These are phyloP conservation scores for Lactifluus echinatus DNA, from an alignment of 768 basidiomycete species.

Conservation along the genomic window DNA sequence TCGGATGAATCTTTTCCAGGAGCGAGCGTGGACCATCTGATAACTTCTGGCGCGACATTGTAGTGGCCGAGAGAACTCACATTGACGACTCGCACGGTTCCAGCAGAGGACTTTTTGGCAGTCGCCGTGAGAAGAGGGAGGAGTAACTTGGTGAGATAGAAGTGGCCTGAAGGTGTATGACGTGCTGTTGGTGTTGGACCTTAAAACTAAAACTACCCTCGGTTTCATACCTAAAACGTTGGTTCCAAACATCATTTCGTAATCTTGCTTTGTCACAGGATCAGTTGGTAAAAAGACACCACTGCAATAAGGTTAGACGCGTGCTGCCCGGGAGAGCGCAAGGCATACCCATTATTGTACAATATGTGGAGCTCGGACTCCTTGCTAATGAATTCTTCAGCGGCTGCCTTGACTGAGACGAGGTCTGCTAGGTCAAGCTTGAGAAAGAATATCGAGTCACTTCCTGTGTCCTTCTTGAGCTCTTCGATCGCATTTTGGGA, in stretches of 20 bases:
- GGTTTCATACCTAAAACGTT: constrained; percentile 17
- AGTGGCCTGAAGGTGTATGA: constrained; percentile 16
- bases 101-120: not conserved
- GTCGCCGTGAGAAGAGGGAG: constrained; percentile 24
- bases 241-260: constrained; percentile 21
- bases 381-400: constrained; percentile 1
- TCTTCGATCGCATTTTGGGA: not conserved
- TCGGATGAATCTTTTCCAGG: not conserved
- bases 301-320: constrained; percentile 5
- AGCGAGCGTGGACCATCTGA: constrained; percentile 1
- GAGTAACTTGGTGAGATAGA: constrained; percentile 21
- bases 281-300: not conserved
- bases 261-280: constrained; percentile 14
- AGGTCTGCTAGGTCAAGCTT: not conserved
- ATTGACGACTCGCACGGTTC: constrained; percentile 24
- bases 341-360: not conserved
- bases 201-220: not conserved
- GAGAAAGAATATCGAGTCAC: not conserved
- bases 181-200: no score
- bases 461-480: constrained; percentile 9
- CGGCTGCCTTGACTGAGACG: not conserved
- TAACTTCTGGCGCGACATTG: not conserved
- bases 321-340: not conserved
- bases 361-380: constrained; percentile 2
- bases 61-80: constrained; percentile 9